Conservation (phyloP, 2,329 filamentous ascomycete species). For the Fusarium coicis region DNA sequence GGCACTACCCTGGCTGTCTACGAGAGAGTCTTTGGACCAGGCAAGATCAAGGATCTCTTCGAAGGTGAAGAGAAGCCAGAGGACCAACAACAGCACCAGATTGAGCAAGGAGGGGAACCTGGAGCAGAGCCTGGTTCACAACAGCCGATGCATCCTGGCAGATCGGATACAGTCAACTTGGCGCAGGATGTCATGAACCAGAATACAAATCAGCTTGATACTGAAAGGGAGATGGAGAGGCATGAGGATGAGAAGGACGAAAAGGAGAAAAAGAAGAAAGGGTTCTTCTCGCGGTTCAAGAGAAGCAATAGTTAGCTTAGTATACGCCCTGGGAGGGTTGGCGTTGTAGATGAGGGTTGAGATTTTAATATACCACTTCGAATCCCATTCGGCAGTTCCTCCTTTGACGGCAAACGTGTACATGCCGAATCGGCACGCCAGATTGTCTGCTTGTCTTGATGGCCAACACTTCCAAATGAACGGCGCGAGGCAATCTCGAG, state of each 20-base stretch:
- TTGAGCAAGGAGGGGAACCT: background rate
- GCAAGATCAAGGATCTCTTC: conserved; percentile 65
- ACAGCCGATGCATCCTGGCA: conserved; percentile 10
- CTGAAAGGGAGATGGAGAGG: conserved; percentile 46
- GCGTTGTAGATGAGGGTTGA: too few relatives aligned
- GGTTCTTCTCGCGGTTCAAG: conserved; percentile 31
- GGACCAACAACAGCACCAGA: background rate
- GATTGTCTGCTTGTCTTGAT: background rate
- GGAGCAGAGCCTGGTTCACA: background rate
- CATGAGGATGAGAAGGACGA: conserved; percentile 8
- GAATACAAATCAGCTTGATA: conserved; percentile 63
- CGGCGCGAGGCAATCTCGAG: too few relatives aligned
- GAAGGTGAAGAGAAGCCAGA: conserved; percentile 43
- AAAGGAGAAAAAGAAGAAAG: conserved; percentile 22
- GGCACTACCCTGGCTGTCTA: conserved; percentile 65
- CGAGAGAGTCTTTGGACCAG: conserved; percentile 59
- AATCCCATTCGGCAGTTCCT: background rate
- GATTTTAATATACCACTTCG: too few relatives aligned
- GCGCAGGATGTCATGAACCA: conserved; percentile 65
- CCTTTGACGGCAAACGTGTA: rapidly evolving
- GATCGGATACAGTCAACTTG: conserved; percentile 56
- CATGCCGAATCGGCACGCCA: rapidly evolving
- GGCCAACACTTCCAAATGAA: background rate
- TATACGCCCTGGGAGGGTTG: too few relatives aligned
- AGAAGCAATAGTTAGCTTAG: background rate